Base-by-base conservation (phyloP, 805 yeast genomes). In the Ogataea parapolymorpha region DNA sequence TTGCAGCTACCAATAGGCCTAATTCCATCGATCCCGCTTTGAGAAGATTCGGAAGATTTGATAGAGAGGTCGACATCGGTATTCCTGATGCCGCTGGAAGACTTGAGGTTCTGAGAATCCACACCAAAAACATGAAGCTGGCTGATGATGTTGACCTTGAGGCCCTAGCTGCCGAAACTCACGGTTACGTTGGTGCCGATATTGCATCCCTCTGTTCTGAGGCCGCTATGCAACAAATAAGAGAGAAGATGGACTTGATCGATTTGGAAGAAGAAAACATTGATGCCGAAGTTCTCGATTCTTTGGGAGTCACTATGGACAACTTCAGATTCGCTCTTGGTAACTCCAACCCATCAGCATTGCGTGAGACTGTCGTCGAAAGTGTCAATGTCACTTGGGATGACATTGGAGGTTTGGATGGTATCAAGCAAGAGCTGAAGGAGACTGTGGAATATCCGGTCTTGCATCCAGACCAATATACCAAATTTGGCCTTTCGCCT, bases 141-240 rank as follows among this genome's bases (percentile, higher is more conserved):
- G 91, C 79, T 22, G 96, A 80, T 48, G 98, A 87, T 59, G 99
- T 93, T 39, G 97, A 93, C 65, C 77, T 93, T 57, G 99, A 93
- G 73, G 77, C 91, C 29, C 85, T 93, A 63, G 98, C 99, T 12
- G 73, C 95, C 18, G 99, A 93, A 71, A 93, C 99, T 27, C 99
- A 95, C 63, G 99, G 99, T 73, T 93, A 90, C 61, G 99, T 93
- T 45, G 99, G 99, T 74, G 96, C 97, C 37, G 99, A 93, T 79
- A 74, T 93, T 58, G 99, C 99, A 2, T 90, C 98, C 6, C 75
- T 93, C 61, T 93, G 99, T 76, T 89, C 97, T n/a, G 99, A 95
- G 72, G 99, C 99, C 51, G 99, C 99, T 45, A 93, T 93, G 99
- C 99, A 93, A 76, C 99, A 95, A 74, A 93, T 93, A 61, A 87